Base-by-base conservation (phyloP, 352 stramenopile species). In the Phytophthora brassicae region DNA sequence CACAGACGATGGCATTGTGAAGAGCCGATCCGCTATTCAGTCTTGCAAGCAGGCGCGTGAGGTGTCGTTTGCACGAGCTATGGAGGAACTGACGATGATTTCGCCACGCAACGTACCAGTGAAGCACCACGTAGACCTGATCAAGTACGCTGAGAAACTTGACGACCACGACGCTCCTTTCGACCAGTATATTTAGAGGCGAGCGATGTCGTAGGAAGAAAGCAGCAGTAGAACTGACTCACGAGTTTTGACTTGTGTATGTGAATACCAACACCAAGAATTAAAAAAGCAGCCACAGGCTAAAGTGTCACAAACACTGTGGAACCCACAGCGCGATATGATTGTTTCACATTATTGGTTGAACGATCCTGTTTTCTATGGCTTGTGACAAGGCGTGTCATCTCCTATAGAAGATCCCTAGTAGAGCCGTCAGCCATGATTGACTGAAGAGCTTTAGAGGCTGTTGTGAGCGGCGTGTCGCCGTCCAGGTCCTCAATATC, bases 91-190 rank as follows among this genome's bases (percentile, higher is more conserved):
- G 49, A 90, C 73, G 67, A 88, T 82, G 68, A 85, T 93, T 42
- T 90, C 84, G 50, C 84, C 82, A 31, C 81, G 84, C 55, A 78
- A 91, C 67, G 70, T 86, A 53, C 84, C 84, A 26, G 79, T 93
- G 62, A 86, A 88, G 68, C 79, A 89, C 57, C 79, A 81, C 60
- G 71, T 93, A 35, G 84, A 93, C 57, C 57, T 93, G 43, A 93
- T 93, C 75, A 89, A 93, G 79, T 91, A 91, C 60, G 84, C 84
- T 19, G 84, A 89, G 61, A 74, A 89, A 56, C 77, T 93, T 7
- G 83, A 92, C 54, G 75, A 91, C 64, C 64, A 84, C 55, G 77
- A 87, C 51, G 31, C 72, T 62, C 70, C 70, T 19, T 74, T 79
- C 50, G 77, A 86, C 51, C 68, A 79, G 63, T 87, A 76, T 78